A percentile compares a stretch with the other conserved stretches of the same genome.
phyloP scores from a whole-genome alignment of 2,329 filamentous ascomycete genomes.

The Achaetomium macrosporum region DNA sequence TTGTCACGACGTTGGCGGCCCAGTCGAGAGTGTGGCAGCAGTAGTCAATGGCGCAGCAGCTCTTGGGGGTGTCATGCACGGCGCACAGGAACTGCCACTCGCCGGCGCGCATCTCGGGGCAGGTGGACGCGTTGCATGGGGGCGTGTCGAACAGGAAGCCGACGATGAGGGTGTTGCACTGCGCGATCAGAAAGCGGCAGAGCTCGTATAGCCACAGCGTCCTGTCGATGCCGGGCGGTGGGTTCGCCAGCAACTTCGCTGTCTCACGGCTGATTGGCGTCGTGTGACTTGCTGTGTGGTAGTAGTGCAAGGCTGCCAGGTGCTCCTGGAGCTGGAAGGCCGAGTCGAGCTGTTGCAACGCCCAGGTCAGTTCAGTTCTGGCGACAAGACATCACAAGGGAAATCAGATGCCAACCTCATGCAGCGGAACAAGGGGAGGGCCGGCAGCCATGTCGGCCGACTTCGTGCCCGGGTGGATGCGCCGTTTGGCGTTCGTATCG shows the following conservation, averaged over 20 bases:
- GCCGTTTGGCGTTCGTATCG: constrained; percentile 69
- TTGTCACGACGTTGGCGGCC: constrained; percentile 91
- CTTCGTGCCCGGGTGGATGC: constrained; percentile 89
- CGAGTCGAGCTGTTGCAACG: constrained; percentile 71
- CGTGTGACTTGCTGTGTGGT: constrained; percentile 63
- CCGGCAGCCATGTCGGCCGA: constrained; percentile 90
- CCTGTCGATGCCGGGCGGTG: constrained; percentile 75
- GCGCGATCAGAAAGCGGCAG: constrained; percentile 89
- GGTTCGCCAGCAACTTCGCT: constrained; percentile 68
- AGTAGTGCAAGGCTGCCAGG: constrained; percentile 83
- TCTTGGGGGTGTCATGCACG: constrained; percentile 93
- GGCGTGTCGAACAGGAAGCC: constrained; percentile 88
- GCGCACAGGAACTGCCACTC: constrained; percentile 99
- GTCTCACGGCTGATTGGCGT: constrained; percentile 69
- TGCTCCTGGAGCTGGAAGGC: constrained; percentile 97
- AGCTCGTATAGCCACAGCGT: constrained; percentile 97
- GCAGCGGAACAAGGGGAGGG: constrained; percentile 77
- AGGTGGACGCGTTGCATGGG: constrained; percentile 81
- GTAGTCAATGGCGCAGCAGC: constrained; percentile 97
- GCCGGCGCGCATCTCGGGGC: constrained; percentile 95
- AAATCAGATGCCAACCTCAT: constrained; percentile 56
- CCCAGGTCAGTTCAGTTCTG: not conserved
- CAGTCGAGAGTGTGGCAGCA: constrained; percentile 98
- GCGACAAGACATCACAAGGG: not conserved
- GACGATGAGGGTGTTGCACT: constrained; percentile 87